phyloP scores from a whole-genome alignment of 140 eudicot genomes.

The Oenanthe javanica region DNA sequence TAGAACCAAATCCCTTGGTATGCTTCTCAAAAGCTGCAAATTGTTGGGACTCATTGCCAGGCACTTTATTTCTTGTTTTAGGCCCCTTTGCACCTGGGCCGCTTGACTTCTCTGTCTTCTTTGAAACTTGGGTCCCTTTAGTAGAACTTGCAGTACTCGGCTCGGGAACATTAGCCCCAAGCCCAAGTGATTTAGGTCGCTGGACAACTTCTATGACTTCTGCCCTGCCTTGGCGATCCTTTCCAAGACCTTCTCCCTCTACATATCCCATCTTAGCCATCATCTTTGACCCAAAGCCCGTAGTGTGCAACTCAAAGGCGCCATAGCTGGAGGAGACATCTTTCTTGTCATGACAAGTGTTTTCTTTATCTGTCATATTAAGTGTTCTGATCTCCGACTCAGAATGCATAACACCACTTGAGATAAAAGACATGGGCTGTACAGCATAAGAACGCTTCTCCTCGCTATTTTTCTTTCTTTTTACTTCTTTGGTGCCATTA shows the following conservation, averaged over 20 bases:
- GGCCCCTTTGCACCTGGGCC: slow-evolving; percentile 24
- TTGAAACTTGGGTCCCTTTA: slow-evolving; percentile 13
- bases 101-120: not conserved
- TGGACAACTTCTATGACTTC: slow-evolving; percentile 71
- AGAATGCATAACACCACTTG: slow-evolving; percentile 61
- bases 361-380: slow-evolving; percentile 29
- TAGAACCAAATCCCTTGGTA: slow-evolving; percentile 88
- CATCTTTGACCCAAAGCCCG: slow-evolving; percentile 89
- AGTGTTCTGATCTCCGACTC: slow-evolving; percentile 21
- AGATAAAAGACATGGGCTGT: slow-evolving; percentile 68
- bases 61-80: slow-evolving; percentile 22
- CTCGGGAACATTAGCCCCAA: slow-evolving; percentile 67
- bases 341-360: slow-evolving; percentile 13
- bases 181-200: slow-evolving; percentile 85
- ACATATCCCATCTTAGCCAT: slow-evolving; percentile 92
- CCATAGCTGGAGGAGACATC: slow-evolving; percentile 40
- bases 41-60: slow-evolving; percentile 8
- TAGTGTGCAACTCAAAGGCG: slow-evolving; percentile 89
- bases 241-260: slow-evolving; percentile 75
- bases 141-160: slow-evolving; percentile 22
- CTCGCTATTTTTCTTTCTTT: slow-evolving; percentile 27
- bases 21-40: slow-evolving; percentile 74
- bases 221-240: slow-evolving; percentile 68
- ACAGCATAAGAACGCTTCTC: slow-evolving; percentile 45
- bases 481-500: slow-evolving; percentile 24